Evolutionary conservation across 2,329 filamentous ascomycete genomes (phyloP).

Genomic region (Cercospora sp.): DNA sequence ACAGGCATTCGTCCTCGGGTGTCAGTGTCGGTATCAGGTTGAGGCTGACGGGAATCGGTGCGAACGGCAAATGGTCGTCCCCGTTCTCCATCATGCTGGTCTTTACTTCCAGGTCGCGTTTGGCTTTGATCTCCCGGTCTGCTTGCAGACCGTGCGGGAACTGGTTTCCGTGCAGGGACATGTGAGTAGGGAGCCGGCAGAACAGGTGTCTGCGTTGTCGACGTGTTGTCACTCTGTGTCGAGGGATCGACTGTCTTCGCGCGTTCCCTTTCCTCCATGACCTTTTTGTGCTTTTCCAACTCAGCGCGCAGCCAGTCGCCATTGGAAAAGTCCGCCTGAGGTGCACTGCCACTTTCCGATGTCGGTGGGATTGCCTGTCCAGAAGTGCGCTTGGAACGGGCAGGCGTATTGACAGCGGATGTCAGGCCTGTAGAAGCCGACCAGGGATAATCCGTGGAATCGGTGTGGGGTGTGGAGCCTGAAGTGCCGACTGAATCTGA

Average conservation of each 20-base stretch:
- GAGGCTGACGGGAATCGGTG: slow-evolving; percentile 13
- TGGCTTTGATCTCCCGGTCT: slow-evolving; percentile 17
- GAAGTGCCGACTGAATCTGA: slow-evolving; percentile 35
- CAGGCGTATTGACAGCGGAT: slow-evolving; percentile 45
- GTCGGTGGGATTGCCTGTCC: slow-evolving; percentile 36
- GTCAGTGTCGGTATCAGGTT: slow-evolving; percentile 16
- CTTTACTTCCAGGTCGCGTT: slow-evolving; percentile 12
- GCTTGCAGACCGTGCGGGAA: slow-evolving; percentile 25
- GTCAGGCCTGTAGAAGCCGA: slow-evolving; percentile 46
- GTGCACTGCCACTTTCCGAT: slow-evolving; percentile 32
- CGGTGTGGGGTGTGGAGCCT: slow-evolving; percentile 46
- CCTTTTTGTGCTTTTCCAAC: slow-evolving; percentile 42
- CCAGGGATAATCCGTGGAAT: slow-evolving; percentile 44
- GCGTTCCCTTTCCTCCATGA: slow-evolving; percentile 27
- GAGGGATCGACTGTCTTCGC: slow-evolving; percentile 19
- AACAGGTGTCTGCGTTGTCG: not conserved
- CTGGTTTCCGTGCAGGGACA: slow-evolving; percentile 33
- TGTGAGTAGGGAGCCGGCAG: slow-evolving; percentile 20
- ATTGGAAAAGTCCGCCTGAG: slow-evolving; percentile 43
- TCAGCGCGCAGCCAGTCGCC: slow-evolving; percentile 49
- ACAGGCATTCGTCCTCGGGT: slow-evolving; percentile 18
- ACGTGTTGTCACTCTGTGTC: slow-evolving; percentile 13
- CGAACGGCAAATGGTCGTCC: slow-evolving; percentile 16
- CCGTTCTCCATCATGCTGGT: slow-evolving; percentile 13
- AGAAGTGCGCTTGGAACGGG: slow-evolving; percentile 46